These are phyloP conservation scores for Tricladium varicosporioides DNA, from an alignment of 2,329 filamentous ascomycete genomes.

Conservation along the genomic window DNA sequence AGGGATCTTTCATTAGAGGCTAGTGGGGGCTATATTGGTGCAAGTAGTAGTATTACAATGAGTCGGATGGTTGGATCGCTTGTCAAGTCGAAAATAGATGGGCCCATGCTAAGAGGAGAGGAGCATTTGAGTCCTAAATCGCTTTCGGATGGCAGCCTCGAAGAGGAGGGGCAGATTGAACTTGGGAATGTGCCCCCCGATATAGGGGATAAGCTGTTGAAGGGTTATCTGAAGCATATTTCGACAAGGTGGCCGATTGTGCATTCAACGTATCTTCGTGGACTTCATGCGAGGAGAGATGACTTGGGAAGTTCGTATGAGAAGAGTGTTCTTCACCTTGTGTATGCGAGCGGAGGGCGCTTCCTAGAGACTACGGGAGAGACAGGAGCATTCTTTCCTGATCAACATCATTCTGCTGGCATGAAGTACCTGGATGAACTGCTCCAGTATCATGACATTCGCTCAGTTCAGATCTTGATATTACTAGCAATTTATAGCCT, in stretches of 20 bases:
- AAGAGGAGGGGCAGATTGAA: not conserved
- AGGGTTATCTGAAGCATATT: constrained; percentile 29
- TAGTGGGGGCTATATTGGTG: constrained; percentile 26
- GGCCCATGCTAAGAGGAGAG: not conserved
- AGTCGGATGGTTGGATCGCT: constrained; percentile 23
- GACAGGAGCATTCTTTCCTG: constrained; percentile 29
- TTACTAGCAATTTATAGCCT: constrained; percentile 36
- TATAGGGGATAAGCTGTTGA: constrained; percentile 26
- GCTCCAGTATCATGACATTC: constrained; percentile 34
- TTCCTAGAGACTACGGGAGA: constrained; percentile 34
- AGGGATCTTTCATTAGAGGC: constrained; percentile 26
- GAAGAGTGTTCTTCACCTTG: constrained; percentile 2
- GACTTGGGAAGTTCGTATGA: constrained; percentile 22
- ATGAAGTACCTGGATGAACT: constrained; percentile 35
- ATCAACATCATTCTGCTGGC: constrained; percentile 34
- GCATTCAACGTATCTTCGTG: constrained; percentile 24
- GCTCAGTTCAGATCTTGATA: constrained; percentile 35
- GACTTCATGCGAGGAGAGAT: constrained; percentile 23
- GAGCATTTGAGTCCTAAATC: constrained; percentile 9
- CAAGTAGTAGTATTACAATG: constrained; percentile 27
- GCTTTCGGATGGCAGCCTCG: not conserved
- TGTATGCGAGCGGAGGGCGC: constrained; percentile 33
- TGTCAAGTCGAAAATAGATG: constrained; percentile 21
- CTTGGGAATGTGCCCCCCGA: constrained; percentile 20
- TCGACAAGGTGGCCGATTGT: constrained; percentile 29